These are phyloP conservation scores for Hirschioporus abietinus DNA, from an alignment of 768 basidiomycete genomes.

Conservation along the genomic window DNA sequence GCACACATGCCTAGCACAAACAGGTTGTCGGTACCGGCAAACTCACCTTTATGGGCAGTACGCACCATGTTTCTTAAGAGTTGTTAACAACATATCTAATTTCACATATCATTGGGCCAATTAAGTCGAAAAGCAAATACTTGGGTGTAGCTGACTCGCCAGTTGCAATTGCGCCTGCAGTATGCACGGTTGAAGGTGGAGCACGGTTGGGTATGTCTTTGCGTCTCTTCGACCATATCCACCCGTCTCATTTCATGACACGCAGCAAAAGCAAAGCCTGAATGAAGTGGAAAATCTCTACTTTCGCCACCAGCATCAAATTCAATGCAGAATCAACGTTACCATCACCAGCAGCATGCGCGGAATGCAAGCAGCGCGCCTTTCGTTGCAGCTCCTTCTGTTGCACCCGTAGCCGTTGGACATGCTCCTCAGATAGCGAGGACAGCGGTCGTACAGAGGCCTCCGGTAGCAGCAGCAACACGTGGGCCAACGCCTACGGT, in stretches of 20 bases:
- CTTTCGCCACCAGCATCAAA: conserved; percentile 64
- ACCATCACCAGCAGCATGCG: conserved; percentile 13
- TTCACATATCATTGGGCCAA: conserved; percentile 27
- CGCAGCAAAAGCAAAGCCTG: conserved; percentile 68
- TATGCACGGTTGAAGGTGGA: conserved; percentile 78
- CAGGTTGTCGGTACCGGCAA: background rate
- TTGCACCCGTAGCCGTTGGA: background rate
- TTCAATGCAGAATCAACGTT: conserved; percentile 9
- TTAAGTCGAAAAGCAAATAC: background rate
- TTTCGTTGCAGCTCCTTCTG: background rate
- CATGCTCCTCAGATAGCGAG: background rate
- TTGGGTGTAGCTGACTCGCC: conserved; percentile 52
- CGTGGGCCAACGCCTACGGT: background rate
- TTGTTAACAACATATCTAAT: conserved; percentile 17
- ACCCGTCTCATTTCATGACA: conserved; percentile 1
- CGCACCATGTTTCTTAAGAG: background rate
- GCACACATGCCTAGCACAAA: background rate
- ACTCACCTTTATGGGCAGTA: background rate
- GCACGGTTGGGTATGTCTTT: conserved; percentile 64
- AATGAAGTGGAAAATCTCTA: conserved; percentile 83
- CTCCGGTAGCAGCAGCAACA: conserved; percentile 1
- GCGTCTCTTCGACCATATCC: background rate
- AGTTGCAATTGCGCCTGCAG: conserved; percentile 70
- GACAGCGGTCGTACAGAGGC: background rate
- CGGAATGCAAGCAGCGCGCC: conserved; percentile 1